These are phyloP conservation scores for Fraxinus pennsylvanica DNA, from an alignment of 257 asterid species.

Conservation along the genomic window DNA sequence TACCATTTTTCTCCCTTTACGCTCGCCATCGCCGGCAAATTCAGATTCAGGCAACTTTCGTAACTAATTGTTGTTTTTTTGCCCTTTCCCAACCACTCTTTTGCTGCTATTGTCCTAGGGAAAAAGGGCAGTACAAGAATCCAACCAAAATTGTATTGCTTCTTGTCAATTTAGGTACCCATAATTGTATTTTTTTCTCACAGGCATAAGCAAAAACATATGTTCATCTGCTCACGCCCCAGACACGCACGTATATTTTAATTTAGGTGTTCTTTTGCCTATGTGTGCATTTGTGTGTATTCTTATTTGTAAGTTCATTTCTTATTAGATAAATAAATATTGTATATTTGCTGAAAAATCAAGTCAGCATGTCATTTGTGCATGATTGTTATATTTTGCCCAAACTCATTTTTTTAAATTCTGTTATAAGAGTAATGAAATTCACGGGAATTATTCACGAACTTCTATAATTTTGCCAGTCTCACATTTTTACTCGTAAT, in stretches of 20 bases:
- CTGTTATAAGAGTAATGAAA: background rate
- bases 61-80: background rate
- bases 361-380: background rate
- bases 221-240: background rate
- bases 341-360: slow-evolving; percentile 12
- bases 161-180: slow-evolving; percentile 83
- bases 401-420: background rate
- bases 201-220: background rate
- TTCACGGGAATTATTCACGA: no score
- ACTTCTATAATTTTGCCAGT: background rate
- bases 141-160: slow-evolving; percentile 78
- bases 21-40: background rate
- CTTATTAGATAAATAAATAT: background rate
- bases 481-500: background rate
- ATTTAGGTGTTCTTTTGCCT: background rate
- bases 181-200: no score
- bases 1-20: no score
- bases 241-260: background rate
- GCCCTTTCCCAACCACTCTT: background rate
- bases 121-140: slow-evolving; percentile 79
- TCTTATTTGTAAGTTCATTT: background rate
- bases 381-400: slow-evolving; percentile 2
- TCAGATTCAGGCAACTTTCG: background rate
- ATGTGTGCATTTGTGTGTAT: background rate
- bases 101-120: slow-evolving; percentile 56